Base-by-base conservation (phyloP, 225 moss, liverwort and hornwort species). In the Pseudoscleropodium purum region DNA sequence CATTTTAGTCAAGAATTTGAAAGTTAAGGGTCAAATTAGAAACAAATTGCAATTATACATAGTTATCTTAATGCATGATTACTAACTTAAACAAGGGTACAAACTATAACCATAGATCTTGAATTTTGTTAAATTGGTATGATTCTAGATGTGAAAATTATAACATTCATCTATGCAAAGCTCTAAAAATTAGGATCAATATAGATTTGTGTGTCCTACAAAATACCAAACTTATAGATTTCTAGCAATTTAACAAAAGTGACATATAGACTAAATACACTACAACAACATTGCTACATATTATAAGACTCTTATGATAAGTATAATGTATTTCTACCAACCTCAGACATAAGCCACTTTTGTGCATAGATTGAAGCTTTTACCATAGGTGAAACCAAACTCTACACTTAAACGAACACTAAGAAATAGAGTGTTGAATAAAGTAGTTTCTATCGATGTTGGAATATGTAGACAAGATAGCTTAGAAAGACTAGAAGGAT, bases 151-250 rank as follows among this genome's bases (percentile, higher is more conserved):
- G 16, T 2, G 0, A 20, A 23, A 47, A 34, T 14, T 77, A 34
- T 13, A 20, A 13, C 52, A 76, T 76, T 47, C 30, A 31, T 47
- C 18, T 49, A 33, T 19, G 31, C 5, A 75, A 49, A 49, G 19
- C 4, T 75, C 5, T 34, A 77, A 76, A 51, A 54, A 13, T 20
- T 23, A 34, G 5, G 7, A 52, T 77, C 5, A 7, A 7, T 51
- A 13, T 12, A 52, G 5, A 13, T 52, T 21, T 77, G 5, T 36
- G 8, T 0, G 3, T 3, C 3, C 0, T 36, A 0, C 6, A 52
- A 54, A 54, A 36, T 54, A 7, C 14, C 78, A 54, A 36, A 34
- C 1, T 78, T 52, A 9, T 54, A 54, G 36, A 34, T 5, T 54
- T 77, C 15, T 77, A 4, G 3, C 5, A 77, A 9, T 20, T 52